Evolutionary conservation across 108 stramenopile genomes (phyloP), one percentile per base, ranked within the genome.

Genomic region (Skeletonema costatum): DNA sequence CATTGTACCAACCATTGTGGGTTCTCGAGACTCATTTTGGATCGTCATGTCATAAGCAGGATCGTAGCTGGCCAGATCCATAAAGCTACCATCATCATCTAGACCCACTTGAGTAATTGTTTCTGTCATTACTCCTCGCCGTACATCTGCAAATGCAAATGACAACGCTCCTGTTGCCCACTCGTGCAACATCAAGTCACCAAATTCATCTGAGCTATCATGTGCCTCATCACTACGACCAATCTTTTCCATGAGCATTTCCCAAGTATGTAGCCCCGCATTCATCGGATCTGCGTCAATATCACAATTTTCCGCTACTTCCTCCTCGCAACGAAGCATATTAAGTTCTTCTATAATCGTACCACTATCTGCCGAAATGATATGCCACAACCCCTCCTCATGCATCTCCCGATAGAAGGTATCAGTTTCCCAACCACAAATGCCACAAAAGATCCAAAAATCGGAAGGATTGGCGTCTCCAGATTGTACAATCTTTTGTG

Each of bases 381-480:
- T 48, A 36, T 68, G 74, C 81, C 81, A 82, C 35, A 82, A 42
- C 12, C 75, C 75, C 60, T 82, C 81, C 38, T 72, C 71, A 44
- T 82, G 68, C 81, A 82, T 82, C 71, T 82, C 81, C 38, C 59
- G 17, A 58, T 82, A 75, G 32, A 80, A 80, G 3, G 80, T 56
- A 9, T 32, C 30, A 5, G 73, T 74, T 31, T 80, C 83, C 86
- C 86, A 87, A 0, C 86, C 86, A 41, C 80, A 84, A 19, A 82
- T 82, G 1, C 86, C 86, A 32, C 66, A 67, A 63, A 87, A 82
- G 8, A 84, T 60, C 80, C 80, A 81, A 75, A 87, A 85, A 64
- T 87, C 81, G 11, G 71, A 82, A 21, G 67, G 67, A n/a, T 65
- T 41, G 16, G 77, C 86, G 12, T 75, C 58, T 5, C 85, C 85